These are phyloP conservation scores for Cutaneotrichosporon dermatis DNA, from an alignment of 1,284 basidiomycete species.

Conservation along the genomic window DNA sequence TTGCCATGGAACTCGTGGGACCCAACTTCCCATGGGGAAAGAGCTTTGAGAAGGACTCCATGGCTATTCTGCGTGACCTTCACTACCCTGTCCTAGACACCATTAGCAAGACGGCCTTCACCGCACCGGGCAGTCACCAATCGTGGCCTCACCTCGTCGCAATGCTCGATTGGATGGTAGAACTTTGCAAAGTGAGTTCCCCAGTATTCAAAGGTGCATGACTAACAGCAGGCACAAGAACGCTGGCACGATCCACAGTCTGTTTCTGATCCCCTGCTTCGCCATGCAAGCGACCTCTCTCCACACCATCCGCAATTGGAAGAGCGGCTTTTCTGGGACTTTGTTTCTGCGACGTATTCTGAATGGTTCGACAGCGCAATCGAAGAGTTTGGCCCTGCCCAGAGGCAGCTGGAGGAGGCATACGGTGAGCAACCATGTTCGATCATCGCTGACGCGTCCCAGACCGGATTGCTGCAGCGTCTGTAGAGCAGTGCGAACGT, in stretches of 20 bases:
- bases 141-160: constrained; percentile 77
- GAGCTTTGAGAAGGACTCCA: constrained; percentile 73
- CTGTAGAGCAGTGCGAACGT: constrained; percentile 35
- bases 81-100: constrained; percentile 69
- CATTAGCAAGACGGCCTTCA: constrained; percentile 75
- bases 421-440: constrained; percentile 55
- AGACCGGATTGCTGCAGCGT: constrained; percentile 35
- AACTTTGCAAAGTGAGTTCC: constrained; percentile 52
- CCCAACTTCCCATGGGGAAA: constrained; percentile 57
- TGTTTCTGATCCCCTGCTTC: constrained; percentile 65
- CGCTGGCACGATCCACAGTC: constrained; percentile 60
- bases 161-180: constrained; percentile 80
- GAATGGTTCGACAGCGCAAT: constrained; percentile 63
- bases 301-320: constrained; percentile 52
- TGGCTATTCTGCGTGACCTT: constrained; percentile 63
- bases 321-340: constrained; percentile 69
- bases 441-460: not conserved
- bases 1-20: constrained; percentile 65
- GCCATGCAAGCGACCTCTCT: constrained; percentile 31
- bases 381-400: constrained; percentile 67
- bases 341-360: constrained; percentile 64
- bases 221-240: constrained; percentile 45
- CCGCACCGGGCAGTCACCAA: constrained; percentile 74
- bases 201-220: not conserved
- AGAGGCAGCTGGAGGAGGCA: constrained; percentile 63